phyloP scores from a whole-genome alignment of 225 moss, liverwort and hornwort genomes.

The Sphagnum contortum region DNA sequence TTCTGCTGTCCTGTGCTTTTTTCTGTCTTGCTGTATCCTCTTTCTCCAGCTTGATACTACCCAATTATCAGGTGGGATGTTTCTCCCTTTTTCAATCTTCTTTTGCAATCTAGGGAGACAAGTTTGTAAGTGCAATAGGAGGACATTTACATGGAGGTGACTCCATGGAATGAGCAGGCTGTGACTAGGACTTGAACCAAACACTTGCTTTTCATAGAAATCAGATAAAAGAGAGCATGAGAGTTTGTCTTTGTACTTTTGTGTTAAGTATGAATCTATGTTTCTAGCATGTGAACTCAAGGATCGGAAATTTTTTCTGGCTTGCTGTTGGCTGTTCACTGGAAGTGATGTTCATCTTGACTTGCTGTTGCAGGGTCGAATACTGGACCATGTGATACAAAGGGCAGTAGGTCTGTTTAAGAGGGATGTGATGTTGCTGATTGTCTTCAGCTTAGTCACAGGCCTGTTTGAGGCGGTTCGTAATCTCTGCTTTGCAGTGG shows the following conservation, averaged over 20 bases:
- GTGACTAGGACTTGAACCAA: no score
- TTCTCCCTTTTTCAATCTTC: not conserved
- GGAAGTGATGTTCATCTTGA: no score
- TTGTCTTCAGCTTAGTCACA: constrained; percentile 76
- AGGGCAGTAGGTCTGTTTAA: constrained; percentile 57
- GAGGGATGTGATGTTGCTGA: constrained; percentile 70
- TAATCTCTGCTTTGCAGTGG: constrained; percentile 95
- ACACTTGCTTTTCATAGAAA: no score
- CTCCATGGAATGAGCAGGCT: no score
- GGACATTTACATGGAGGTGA: no score
- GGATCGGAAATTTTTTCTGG: no score
- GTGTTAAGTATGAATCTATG: no score
- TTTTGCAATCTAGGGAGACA: not conserved
- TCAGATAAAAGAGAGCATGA: no score
- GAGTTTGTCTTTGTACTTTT: no score
- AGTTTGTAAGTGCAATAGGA: no score
- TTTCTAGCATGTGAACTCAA: no score
- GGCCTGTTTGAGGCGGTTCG: constrained; percentile 89
- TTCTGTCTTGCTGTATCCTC: constrained; percentile 49
- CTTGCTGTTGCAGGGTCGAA: constrained; percentile 67
- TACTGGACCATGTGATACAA: constrained; percentile 86
- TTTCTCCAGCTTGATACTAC: constrained; percentile 41
- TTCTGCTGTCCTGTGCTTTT: constrained; percentile 61
- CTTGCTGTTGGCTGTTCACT: no score
- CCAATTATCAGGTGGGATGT: constrained; percentile 43